Evolutionary conservation across 129 eudicot species (phyloP).

Genomic region (Flaveria brownii): DNA sequence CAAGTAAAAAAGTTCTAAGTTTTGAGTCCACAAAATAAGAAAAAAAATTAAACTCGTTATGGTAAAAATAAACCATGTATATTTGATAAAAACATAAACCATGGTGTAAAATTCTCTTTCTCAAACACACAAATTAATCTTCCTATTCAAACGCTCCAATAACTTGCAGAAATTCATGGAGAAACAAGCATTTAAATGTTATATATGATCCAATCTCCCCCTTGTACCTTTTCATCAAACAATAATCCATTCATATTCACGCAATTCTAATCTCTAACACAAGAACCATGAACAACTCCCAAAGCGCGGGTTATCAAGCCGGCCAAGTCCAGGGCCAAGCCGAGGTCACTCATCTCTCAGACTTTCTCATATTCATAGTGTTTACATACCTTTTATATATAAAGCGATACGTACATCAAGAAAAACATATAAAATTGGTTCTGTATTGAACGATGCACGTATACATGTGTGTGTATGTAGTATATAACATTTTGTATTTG

Average conservation of each 20-base stretch:
- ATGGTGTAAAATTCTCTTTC: constrained; percentile 24
- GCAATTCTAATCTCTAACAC: constrained; percentile 26
- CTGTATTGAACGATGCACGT: too few relatives aligned
- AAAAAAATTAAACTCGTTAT: not conserved
- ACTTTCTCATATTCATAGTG: constrained; percentile 7
- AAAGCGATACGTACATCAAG: not conserved
- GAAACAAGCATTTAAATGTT: constrained; percentile 18
- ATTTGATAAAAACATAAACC: constrained; percentile 1
- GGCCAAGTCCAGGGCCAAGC: constrained; percentile 74
- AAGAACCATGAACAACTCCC: constrained; percentile 39
- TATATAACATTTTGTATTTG: constrained; percentile 10
- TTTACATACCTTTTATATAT: not conserved
- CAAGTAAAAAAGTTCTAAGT: not conserved
- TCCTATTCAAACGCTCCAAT: constrained; percentile 29
- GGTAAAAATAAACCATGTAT: not conserved
- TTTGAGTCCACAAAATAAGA: not conserved
- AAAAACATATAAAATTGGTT: not conserved
- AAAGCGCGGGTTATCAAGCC: constrained; percentile 51
- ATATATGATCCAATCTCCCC: constrained; percentile 29
- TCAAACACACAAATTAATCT: constrained; percentile 9
- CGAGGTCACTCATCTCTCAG: constrained; percentile 33
- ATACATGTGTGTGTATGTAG: too few relatives aligned
- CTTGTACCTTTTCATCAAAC: constrained; percentile 22
- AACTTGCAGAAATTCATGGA: constrained; percentile 27
- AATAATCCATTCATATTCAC: not conserved